Evolutionary conservation across 2,329 filamentous ascomycete genomes (phyloP).

Genomic region (Alternaria alternata): DNA sequence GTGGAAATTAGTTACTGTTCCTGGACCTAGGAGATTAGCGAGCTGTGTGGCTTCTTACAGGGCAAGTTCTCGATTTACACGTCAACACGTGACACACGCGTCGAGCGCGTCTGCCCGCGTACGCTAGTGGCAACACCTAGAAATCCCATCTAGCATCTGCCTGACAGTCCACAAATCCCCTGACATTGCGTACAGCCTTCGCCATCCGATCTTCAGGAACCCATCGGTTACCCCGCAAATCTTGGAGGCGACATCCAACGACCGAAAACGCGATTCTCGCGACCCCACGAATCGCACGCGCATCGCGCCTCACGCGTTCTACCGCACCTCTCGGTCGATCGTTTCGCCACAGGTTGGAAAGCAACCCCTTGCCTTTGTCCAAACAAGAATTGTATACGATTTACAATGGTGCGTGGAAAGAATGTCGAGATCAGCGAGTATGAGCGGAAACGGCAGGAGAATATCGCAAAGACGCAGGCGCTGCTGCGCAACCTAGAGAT

Average conservation of each 20-base stretch:
- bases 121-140: constrained; percentile 25
- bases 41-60: not conserved
- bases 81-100: constrained; percentile 28
- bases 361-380: not conserved
- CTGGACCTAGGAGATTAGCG: not conserved
- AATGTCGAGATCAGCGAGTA: constrained; percentile 77
- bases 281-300: constrained; percentile 2
- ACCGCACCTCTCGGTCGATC: not conserved
- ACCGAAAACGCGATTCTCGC: not conserved
- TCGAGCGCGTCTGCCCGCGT: constrained; percentile 15
- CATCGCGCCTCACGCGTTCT: constrained; percentile 7
- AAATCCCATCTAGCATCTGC: not conserved
- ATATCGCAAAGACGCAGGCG: constrained; percentile 86
- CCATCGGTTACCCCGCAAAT: constrained; percentile 10
- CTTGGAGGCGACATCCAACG: not conserved
- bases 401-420: constrained; percentile 49
- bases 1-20: not conserved
- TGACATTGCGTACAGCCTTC: not conserved
- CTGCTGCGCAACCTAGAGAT: constrained; percentile 79
- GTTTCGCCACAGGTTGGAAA: not conserved
- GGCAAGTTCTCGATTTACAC: not conserved
- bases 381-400: not conserved
- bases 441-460: constrained; percentile 83
- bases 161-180: not conserved
- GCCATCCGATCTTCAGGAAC: constrained; percentile 16